These are phyloP conservation scores for Aspergillus steynii DNA, from an alignment of 495 filamentous ascomycete species.

Conservation along the genomic window DNA sequence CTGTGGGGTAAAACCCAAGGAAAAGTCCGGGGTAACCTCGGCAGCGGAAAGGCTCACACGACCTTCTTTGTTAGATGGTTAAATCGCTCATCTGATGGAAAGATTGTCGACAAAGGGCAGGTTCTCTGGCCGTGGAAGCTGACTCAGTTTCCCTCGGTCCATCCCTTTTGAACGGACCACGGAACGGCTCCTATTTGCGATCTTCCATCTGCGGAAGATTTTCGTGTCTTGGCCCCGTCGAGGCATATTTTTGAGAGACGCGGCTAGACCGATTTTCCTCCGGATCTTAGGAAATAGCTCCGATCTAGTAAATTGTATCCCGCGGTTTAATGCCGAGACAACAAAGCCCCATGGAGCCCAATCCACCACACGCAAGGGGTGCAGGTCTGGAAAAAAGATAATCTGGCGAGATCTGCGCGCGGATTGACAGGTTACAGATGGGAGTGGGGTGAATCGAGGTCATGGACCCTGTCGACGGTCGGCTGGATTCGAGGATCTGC, in stretches of 20 bases:
- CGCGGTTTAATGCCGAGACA: not conserved
- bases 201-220: no score
- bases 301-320: not conserved
- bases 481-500: not conserved
- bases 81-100: not conserved
- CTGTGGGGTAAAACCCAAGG: not conserved
- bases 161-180: not conserved
- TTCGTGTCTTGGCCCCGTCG: not conserved
- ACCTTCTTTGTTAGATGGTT: not conserved
- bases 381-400: not conserved
- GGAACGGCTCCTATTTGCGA: not conserved
- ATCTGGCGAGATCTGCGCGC: not conserved
- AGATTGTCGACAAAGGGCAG: not conserved
- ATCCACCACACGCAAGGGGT: not conserved
- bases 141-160: not conserved
- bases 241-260: no score
- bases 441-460: not conserved
- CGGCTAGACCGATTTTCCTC: not conserved
- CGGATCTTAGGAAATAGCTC: not conserved
- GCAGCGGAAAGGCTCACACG: not conserved
- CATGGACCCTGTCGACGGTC: not conserved
- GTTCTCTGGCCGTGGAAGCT: not conserved
- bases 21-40: not conserved
- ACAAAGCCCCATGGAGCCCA: not conserved
- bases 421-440: not conserved